A percentile compares a stretch with the other conserved stretches of the same genome.
Evolutionary conservation across 2,329 filamentous ascomycete species (phyloP).

Genomic region (Rutstroemia sp.): DNA sequence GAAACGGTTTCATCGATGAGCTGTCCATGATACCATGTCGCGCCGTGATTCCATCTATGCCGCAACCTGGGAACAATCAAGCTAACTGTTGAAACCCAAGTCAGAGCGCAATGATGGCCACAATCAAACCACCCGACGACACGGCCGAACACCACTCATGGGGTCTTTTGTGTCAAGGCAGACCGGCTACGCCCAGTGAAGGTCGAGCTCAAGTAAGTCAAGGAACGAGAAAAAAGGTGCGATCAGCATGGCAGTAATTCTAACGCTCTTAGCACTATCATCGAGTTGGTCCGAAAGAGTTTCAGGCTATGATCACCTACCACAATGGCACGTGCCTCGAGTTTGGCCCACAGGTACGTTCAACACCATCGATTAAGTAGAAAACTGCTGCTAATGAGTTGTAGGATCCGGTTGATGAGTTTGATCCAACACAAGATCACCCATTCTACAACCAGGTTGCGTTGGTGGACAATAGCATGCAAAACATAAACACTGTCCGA

Average conservation of each 20-base stretch:
- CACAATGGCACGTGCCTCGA: conserved; percentile 9
- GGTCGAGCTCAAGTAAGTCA: conserved; percentile 21
- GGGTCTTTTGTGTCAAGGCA: conserved; percentile 21
- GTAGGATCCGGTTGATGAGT: conserved; percentile 20
- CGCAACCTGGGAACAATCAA: too few species aligned
- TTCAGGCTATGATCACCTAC: not conserved
- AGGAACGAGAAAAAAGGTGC: too few species aligned
- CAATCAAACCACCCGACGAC: not conserved
- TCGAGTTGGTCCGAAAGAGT: not conserved
- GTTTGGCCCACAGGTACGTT: conserved; percentile 13
- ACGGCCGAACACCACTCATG: conserved; percentile 11
- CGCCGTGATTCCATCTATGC: too few species aligned
- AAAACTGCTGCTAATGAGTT: conserved; percentile 3
- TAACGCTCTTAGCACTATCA: not conserved
- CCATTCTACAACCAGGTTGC: conserved; percentile 19
- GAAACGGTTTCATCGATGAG: too few species aligned
- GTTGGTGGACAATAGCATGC: conserved; percentile 16
- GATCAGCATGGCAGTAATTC: not conserved
- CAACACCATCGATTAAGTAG: not conserved
- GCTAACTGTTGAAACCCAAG: too few species aligned
- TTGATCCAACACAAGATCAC: not conserved
- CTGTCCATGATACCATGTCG: too few species aligned
- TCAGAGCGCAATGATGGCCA: not conserved
- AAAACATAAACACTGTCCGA: conserved; percentile 14
- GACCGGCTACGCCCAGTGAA: conserved; percentile 22